Evolutionary conservation across 768 basidiomycete species (phyloP).

Genomic region (Cystofilobasidium bisporidii): DNA sequence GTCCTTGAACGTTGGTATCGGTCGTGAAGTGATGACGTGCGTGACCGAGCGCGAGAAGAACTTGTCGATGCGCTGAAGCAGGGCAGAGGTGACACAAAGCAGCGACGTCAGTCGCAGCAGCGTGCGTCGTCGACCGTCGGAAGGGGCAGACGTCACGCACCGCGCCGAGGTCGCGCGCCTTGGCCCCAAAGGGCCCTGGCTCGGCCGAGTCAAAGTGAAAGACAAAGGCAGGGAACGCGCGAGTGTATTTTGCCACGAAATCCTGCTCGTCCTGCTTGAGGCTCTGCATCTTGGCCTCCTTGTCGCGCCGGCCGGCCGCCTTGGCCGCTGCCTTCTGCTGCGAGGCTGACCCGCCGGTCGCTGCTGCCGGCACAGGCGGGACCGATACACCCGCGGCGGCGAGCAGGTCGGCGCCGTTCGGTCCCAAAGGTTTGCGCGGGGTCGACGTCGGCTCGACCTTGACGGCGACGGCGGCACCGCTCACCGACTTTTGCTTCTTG

Average conservation of each 20-base stretch:
- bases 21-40: constrained; percentile 60
- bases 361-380: not conserved
- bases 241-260: constrained; percentile 73
- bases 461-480: constrained; percentile 5
- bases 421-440: not conserved
- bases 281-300: constrained; percentile 23
- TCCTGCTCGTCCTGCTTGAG: constrained; percentile 45
- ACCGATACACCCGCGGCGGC: not conserved
- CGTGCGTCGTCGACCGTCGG: not conserved
- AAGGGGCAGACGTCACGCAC: constrained; percentile 49
- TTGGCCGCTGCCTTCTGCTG: not conserved
- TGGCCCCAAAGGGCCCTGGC: constrained; percentile 46
- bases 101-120: not conserved
- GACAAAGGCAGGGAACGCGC: constrained; percentile 69
- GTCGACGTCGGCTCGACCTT: constrained; percentile 8
- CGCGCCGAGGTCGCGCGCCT: constrained; percentile 61
- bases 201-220: constrained; percentile 73
- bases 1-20: constrained; percentile 31
- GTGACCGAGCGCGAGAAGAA: constrained; percentile 83
- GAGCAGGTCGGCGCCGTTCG: not conserved
- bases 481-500: constrained; percentile 2
- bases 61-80: constrained; percentile 60
- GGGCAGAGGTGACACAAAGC: not conserved
- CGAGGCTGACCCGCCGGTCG: not conserved
- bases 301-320: constrained; percentile 15